phyloP scores from a whole-genome alignment of 805 yeast genomes.

The Kazachstania viticola region DNA sequence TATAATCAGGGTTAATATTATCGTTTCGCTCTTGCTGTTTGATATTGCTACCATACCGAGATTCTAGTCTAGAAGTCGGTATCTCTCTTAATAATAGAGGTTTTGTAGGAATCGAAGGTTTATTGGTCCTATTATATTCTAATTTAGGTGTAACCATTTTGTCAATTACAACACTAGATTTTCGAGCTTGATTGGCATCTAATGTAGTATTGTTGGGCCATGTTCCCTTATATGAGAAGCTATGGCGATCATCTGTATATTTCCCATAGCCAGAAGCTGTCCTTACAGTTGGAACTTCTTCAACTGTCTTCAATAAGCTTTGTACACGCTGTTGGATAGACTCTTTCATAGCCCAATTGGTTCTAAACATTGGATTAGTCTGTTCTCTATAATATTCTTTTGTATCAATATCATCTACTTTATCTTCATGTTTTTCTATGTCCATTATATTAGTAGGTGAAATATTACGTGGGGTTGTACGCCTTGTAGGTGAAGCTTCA shows the following conservation, averaged over 20 bases:
- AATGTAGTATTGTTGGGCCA: too few species aligned
- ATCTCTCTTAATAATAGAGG: conserved; percentile 2
- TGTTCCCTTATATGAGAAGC: not conserved
- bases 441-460: conserved; percentile 2
- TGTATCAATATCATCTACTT: conserved; percentile 1
- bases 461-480: not conserved
- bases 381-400: conserved; percentile 4
- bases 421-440: conserved; percentile 4
- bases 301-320: conserved; percentile 30
- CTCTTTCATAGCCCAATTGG: conserved; percentile 10
- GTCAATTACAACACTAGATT: conserved; percentile 2
- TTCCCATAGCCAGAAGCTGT: conserved; percentile 80
- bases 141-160: too few species aligned
- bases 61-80: too few species aligned
- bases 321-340: conserved; percentile 48
- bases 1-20: too few species aligned
- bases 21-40: too few species aligned
- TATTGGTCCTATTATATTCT: conserved; percentile 17
- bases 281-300: conserved; percentile 22
- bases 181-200: too few species aligned
- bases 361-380: conserved; percentile 4
- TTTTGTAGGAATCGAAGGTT: conserved; percentile 39
- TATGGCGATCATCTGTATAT: conserved; percentile 37
- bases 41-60: too few species aligned
- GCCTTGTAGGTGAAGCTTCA: too few species aligned